A percentile compares a stretch with the other conserved stretches of the same genome.
Conservation (phyloP, 2,329 filamentous ascomycete genomes). For the Calonectria ilicicola region DNA sequence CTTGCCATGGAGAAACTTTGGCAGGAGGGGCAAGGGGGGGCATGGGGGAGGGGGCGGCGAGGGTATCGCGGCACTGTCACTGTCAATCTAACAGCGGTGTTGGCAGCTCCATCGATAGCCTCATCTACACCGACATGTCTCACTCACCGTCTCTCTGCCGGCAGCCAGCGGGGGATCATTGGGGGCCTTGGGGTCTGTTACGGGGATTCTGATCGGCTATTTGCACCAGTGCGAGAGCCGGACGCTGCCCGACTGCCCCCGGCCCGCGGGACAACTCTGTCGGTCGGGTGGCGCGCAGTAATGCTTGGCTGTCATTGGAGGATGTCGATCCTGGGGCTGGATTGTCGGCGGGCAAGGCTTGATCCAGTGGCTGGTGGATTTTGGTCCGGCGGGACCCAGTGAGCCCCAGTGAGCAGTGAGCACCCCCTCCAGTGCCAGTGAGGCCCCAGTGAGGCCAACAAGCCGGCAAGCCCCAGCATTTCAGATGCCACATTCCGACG, state of each 20-base stretch:
- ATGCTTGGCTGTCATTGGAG: neutral
- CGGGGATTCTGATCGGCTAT: neutral
- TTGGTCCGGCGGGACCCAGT: neutral
- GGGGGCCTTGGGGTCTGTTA: neutral
- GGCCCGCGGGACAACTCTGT: neutral
- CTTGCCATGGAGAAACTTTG: neutral
- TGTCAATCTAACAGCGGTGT: neutral
- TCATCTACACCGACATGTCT: constrained; percentile 4
- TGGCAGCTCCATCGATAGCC: neutral
- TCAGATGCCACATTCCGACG: neutral
- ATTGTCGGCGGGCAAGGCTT: constrained; percentile 2
- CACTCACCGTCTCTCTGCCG: neutral
- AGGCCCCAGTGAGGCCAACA: neutral
- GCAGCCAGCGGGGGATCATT: neutral
- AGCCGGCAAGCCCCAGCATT: neutral
- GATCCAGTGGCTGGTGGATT: constrained; percentile 11
- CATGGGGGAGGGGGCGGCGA: neutral
- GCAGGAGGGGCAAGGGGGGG: neutral
- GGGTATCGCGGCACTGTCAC: neutral
- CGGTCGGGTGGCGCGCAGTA: neutral
- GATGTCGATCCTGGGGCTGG: neutral
- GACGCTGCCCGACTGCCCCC: neutral
- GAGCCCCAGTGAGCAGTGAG: neutral
- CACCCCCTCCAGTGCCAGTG: neutral
- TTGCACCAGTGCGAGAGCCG: neutral